phyloP scores from a whole-genome alignment of 2,329 filamentous ascomycete genomes.

The Claviceps humidiphila region DNA sequence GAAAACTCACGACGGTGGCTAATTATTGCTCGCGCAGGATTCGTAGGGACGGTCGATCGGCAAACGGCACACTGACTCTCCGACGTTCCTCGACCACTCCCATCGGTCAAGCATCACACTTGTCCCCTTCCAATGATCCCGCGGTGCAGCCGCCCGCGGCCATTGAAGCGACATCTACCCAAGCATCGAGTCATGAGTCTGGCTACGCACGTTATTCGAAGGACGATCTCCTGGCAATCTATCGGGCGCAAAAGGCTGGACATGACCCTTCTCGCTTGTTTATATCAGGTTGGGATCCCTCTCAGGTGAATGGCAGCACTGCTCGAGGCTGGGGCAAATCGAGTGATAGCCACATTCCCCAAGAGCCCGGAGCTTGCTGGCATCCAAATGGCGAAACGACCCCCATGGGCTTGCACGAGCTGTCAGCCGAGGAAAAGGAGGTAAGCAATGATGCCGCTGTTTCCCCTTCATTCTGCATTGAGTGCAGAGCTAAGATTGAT shows the following conservation, averaged over 20 bases:
- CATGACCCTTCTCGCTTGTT: constrained; percentile 52
- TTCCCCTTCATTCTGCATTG: neutral
- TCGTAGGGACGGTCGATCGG: constrained; percentile 42
- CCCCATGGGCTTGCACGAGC: constrained; percentile 59
- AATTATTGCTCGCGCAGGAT: constrained; percentile 28
- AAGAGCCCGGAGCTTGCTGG: constrained; percentile 90
- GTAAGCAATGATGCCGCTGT: constrained; percentile 21
- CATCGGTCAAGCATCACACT: constrained; percentile 27
- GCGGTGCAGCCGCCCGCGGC: constrained; percentile 25
- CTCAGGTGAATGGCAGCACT: constrained; percentile 50
- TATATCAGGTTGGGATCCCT: constrained; percentile 67
- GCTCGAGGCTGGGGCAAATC: constrained; percentile 64
- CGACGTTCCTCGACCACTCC: constrained; percentile 50
- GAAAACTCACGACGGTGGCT: neutral
- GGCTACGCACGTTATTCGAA: constrained; percentile 56
- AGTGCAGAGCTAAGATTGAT: neutral
- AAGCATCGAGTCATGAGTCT: constrained; percentile 17
- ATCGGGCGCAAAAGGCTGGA: constrained; percentile 35
- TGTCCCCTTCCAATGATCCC: constrained; percentile 22
- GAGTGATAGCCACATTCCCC: constrained; percentile 57
- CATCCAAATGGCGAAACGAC: constrained; percentile 55
- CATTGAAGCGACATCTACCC: constrained; percentile 22
- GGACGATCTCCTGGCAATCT: constrained; percentile 67
- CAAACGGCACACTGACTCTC: constrained; percentile 52
- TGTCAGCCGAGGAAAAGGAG: constrained; percentile 50